phyloP scores from a whole-genome alignment of 441 rosid genomes.

The Arabidopsis hybrid region DNA sequence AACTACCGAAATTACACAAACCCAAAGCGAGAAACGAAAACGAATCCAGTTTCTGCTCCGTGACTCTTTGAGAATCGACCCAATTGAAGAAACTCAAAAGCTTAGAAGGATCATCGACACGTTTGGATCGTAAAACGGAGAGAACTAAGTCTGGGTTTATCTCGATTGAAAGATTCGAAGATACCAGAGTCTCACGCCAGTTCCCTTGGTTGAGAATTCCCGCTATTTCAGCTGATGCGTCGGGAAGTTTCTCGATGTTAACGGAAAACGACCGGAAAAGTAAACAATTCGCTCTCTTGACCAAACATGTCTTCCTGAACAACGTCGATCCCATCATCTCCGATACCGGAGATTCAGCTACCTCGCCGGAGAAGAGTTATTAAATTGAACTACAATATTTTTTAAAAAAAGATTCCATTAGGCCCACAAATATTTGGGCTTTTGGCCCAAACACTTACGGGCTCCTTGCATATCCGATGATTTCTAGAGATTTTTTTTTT shows the following conservation, averaged over 20 bases:
- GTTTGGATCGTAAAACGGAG: conserved; percentile 58
- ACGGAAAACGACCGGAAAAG: conserved; percentile 44
- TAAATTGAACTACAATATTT: neutral
- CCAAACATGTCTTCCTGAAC: conserved; percentile 1
- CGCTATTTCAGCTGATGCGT: conserved; percentile 54
- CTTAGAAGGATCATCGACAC: conserved; percentile 57
- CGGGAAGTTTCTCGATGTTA: conserved; percentile 23
- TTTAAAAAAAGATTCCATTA: too few relatives aligned
- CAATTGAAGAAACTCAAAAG: conserved; percentile 71
- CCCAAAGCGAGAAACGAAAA: conserved; percentile 60
- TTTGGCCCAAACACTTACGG: neutral
- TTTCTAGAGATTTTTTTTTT: too few relatives aligned
- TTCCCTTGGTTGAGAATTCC: conserved; percentile 51
- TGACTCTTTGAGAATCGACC: conserved; percentile 51
- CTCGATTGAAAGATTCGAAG: conserved; percentile 49
- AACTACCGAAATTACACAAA: conserved; percentile 61
- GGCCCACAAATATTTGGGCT: conserved; percentile 6
- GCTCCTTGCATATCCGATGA: neutral
- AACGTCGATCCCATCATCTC: conserved; percentile 26
- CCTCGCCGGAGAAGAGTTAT: conserved; percentile 25
- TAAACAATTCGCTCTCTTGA: conserved; percentile 1
- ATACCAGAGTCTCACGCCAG: conserved; percentile 58
- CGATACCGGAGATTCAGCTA: conserved; percentile 27
- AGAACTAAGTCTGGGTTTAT: conserved; percentile 69
- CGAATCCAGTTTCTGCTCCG: conserved; percentile 56